Evolutionary conservation across 768 basidiomycete genomes (phyloP), one percentile per base, ranked within the genome.

Genomic region (Podaxis sp.): DNA sequence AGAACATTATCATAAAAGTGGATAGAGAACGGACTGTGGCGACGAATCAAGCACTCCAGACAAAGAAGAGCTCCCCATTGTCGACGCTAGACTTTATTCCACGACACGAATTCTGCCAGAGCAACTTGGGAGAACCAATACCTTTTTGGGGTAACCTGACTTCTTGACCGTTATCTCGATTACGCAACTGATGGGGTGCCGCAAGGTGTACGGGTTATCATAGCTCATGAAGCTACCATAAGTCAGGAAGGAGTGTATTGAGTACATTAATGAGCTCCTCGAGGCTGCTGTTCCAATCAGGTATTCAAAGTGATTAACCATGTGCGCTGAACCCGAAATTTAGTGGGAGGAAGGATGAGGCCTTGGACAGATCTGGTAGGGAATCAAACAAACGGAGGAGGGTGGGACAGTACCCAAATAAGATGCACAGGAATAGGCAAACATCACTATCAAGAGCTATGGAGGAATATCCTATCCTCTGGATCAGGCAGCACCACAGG

Each of bases 1-100:
- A 63, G 61, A 57, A 51, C 61, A 63, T 63, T 48, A 51, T 49
- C 54, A 39, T 36, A 61, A 36, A 22, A 36, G 40, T 44, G 36
- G 17, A 46, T 62, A 15, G 26, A 33, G n/a, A 33, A 33, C 12
- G 54, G 28, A 40, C 44, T 62, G 54, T 55, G 61, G 61, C 52
- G 56, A 57, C 30, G 33, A 12, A n/a, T 42, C 33, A 44, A 55
- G 22, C 13, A 6, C 40, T 19, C 44, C 44, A 19, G 24, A 28
- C 24, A 46, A 40, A 22, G 33, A 40, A 33, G 33, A 30, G 40
- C 22, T 40, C 15, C 30, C 33, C 19, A 15, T 24, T 42, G 15
- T 40, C 33, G 51, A 52, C 15, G 24, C 39, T 28, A 44, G 56
- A 4, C 24, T 57, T 44, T 17, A 13, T 57, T 57, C 22, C 40